A percentile compares a stretch with the other conserved stretches of the same genome.
These are phyloP conservation scores for Begonia loranthoides DNA, from an alignment of 306 rosid species.

Conservation along the genomic window DNA sequence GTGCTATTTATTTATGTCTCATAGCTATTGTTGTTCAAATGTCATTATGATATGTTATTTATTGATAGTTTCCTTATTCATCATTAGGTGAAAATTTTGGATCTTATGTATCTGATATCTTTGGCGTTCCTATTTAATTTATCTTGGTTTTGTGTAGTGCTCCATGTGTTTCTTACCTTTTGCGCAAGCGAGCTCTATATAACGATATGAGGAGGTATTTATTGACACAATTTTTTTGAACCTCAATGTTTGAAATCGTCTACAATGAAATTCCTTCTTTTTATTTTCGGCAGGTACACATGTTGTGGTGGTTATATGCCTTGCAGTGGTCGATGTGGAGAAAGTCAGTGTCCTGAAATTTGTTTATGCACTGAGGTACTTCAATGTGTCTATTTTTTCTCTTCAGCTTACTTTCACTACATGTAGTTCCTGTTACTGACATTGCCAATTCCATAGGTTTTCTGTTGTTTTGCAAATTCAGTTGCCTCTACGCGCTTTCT, in stretches of 20 bases:
- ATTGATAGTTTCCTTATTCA: background rate
- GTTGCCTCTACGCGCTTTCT: conserved; percentile 75
- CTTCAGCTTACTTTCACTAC: background rate
- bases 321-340: conserved; percentile 57
- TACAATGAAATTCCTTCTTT: background rate
- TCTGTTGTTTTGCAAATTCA: conserved; percentile 48
- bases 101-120: background rate
- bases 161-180: conserved; percentile 50
- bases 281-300: conserved; percentile 29
- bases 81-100: too few species aligned
- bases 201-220: conserved; percentile 50
- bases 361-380: conserved; percentile 53
- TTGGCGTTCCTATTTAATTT: background rate
- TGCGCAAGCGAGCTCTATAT: conserved; percentile 53
- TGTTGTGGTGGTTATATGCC: conserved; percentile 86
- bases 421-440: background rate
- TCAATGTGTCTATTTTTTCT: too few species aligned
- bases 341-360: conserved; percentile 37
- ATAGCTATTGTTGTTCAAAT: background rate
- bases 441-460: conserved; percentile 27
- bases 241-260: too few species aligned
- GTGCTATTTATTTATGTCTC: too few species aligned
- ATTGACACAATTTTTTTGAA: conserved; percentile 2
- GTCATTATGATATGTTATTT: background rate
- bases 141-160: conserved; percentile 25